Base-by-base conservation (phyloP, 805 yeast species). In the Lipomyces lipofer region DNA sequence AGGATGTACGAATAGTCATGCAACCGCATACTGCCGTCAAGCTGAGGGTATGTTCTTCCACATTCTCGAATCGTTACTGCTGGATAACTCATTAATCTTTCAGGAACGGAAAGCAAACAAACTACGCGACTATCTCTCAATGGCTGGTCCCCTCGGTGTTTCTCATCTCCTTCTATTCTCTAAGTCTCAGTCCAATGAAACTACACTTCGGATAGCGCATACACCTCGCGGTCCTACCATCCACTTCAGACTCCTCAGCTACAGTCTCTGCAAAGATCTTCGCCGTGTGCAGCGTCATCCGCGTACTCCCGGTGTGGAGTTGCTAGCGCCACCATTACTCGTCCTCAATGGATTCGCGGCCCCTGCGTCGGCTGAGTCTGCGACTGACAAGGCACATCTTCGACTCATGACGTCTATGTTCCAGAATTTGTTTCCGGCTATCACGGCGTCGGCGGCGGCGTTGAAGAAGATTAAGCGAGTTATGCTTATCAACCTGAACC, bases 81-180 rank as follows among this genome's bases (percentile, higher is more conserved):
- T 42, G n/a, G 21, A 21, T n/a, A n/a, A n/a, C n/a, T n/a, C n/a
- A n/a, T n/a, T n/a, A n/a, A n/a, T n/a, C n/a, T n/a, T n/a, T 5
- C 39, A 59, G 63, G 99, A 94, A 72, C 78, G 98, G 47, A 88
- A 88, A 68, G 76, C 88, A 36, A 94, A 94, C 71, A 87, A 84
- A 67, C 76, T 94, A 62, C 88, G 86, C 69, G 99, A 92, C 72
- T 94, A 86, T 64, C 80, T 91, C n/a, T 96, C 89, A n/a, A 91
- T 94, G 97, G 88, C 97, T 35, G 98, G 98, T 4, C 98, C 98
- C 12, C 75, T 94, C 42, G 96, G 96, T 25, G 96, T 94, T 21
- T 79, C 92, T 5, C 96, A 92, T 71, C 72, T 94, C 66, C 82
- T 94, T 72, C 75, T 92, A 19, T 91, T 94, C 75, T 85, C 89